phyloP scores from a whole-genome alignment of 805 yeast species.

The Pachysolen tannophilus region DNA sequence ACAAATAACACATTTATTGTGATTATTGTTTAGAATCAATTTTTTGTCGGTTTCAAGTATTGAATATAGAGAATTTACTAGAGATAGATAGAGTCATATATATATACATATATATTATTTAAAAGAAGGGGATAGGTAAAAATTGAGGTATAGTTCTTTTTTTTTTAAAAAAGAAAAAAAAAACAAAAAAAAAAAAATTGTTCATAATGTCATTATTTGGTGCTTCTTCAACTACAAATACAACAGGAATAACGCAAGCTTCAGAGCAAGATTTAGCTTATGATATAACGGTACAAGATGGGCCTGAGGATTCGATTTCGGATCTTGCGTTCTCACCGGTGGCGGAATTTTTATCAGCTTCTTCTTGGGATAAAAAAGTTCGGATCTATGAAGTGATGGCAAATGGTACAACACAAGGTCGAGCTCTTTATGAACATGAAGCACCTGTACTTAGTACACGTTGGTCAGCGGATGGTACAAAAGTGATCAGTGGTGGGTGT shows the following conservation, averaged over 20 bases:
- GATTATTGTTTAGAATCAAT: too few species aligned
- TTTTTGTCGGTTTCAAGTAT: too few species aligned
- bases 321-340: conserved; percentile 82
- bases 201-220: conserved; percentile 8
- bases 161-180: too few species aligned
- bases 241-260: conserved; percentile 38
- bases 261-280: conserved; percentile 55
- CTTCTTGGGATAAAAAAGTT: conserved; percentile 94
- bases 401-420: conserved; percentile 74
- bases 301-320: conserved; percentile 88
- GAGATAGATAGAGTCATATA: too few species aligned
- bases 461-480: conserved; percentile 83
- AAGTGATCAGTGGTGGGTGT: conserved; percentile 82
- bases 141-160: too few species aligned
- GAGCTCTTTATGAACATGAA: conserved; percentile 84
- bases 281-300: conserved; percentile 64
- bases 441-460: conserved; percentile 79
- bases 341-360: conserved; percentile 71
- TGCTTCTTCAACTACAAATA: conserved; percentile 6
- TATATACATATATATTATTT: too few species aligned
- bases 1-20: too few species aligned
- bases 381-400: conserved; percentile 80
- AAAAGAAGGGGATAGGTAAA: too few species aligned
- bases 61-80: too few species aligned
- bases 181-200: too few species aligned